Base-by-base conservation (phyloP, 805 yeast genomes). In the Saccharomycopsis olivae region DNA sequence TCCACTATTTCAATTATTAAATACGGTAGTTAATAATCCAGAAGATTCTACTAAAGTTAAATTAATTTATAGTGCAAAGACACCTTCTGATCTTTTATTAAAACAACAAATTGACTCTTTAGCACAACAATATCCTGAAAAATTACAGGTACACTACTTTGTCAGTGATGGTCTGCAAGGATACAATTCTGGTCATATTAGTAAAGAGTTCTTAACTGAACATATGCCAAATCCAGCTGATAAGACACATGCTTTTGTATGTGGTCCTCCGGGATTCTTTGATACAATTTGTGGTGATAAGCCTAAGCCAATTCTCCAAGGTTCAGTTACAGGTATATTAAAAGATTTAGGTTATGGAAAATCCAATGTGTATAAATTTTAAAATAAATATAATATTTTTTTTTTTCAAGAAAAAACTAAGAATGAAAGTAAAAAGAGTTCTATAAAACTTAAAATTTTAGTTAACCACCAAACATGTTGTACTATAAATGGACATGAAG, bases 391-490 rank as follows among this genome's bases (percentile, higher is more conserved):
- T n/a, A n/a, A n/a, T n/a, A n/a, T n/a, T n/a, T n/a, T n/a, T n/a
- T n/a, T n/a, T n/a, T n/a, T n/a, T n/a, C n/a, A n/a, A n/a, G n/a
- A n/a, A n/a, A n/a, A n/a, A n/a, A n/a, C n/a, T n/a, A n/a, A n/a
- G n/a, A n/a, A n/a, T n/a, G n/a, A n/a, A n/a, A n/a, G n/a, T n/a
- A n/a, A n/a, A n/a, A n/a, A n/a, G n/a, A n/a, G n/a, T n/a, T n/a
- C n/a, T n/a, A n/a, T n/a, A n/a, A n/a, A n/a, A n/a, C n/a, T n/a
- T n/a, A n/a, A 50, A 1, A 78, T 68, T 52, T 83, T 78, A 2
- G 94, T 69, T 5, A 71, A 83, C 98, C 98, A 92, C 98, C 98
- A 92, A 39, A 82, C 74, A 56, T 88, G 96, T 60, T 88, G 96
- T 9, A 85, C 73, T 2, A 72, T 69, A 57, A 89, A 89, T 13